phyloP scores from a whole-genome alignment of 208 protist species.

The Acanthamoeba divionensis region DNA sequence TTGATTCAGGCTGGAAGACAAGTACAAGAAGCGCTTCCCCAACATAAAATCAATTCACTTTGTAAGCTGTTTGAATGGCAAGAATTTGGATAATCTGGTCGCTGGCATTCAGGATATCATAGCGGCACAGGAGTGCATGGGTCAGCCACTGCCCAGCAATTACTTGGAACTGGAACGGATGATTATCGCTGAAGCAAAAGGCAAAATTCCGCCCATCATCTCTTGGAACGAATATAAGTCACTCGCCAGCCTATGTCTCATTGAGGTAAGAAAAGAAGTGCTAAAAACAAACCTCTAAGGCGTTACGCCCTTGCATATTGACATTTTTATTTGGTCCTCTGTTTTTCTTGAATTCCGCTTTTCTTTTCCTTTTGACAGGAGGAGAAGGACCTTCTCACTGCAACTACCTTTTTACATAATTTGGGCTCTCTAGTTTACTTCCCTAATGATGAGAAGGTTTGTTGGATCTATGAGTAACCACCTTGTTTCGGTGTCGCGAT shows the following conservation, averaged over 20 bases:
- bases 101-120: neutral
- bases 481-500: neutral
- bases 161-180: conserved; percentile 31
- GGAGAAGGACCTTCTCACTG: conserved; percentile 34
- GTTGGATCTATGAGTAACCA: neutral
- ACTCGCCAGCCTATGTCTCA: neutral
- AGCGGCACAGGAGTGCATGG: conserved; percentile 30
- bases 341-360: too few species aligned
- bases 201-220: conserved; percentile 7
- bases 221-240: conserved; percentile 4
- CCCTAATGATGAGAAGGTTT: conserved; percentile 30
- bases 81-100: neutral
- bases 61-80: conserved; percentile 6
- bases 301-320: too few species aligned
- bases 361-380: too few species aligned
- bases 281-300: too few species aligned
- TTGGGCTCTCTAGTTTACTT: conserved; percentile 35
- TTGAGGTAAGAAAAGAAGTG: neutral
- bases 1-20: neutral
- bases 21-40: neutral
- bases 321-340: too few species aligned
- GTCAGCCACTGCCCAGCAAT: neutral
- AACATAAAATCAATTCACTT: conserved; percentile 26
- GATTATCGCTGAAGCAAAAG: neutral
- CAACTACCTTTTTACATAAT: conserved; percentile 22